Conservation (phyloP, 208 protist genomes). For the Acanthamoeba rhysodes region DNA sequence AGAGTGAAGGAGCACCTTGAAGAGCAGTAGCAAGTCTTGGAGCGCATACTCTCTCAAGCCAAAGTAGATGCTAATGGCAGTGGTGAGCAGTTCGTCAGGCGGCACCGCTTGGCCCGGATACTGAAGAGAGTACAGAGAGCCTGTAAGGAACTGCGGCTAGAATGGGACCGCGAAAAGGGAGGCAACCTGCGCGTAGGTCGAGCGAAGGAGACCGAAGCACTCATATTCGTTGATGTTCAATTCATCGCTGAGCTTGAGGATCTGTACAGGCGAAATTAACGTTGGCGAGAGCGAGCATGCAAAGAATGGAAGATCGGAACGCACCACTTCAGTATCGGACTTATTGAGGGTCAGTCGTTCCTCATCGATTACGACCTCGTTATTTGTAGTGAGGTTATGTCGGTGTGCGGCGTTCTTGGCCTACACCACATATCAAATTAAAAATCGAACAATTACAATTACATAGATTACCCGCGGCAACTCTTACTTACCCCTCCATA, state of each 20-base stretch:
- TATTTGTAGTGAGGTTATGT: constrained; percentile 8
- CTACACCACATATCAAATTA: background rate
- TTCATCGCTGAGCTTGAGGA: constrained; percentile 60
- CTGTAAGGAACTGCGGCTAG: background rate
- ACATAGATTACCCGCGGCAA: background rate
- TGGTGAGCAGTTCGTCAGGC: background rate
- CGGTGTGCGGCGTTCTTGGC: constrained; percentile 13
- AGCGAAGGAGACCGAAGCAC: constrained; percentile 1
- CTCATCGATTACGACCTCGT: background rate
- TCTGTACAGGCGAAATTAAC: background rate
- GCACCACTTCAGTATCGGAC: background rate
- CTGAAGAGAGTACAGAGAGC: background rate
- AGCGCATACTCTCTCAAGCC: background rate
- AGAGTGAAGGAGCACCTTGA: background rate
- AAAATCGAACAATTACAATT: background rate
- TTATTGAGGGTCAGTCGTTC: background rate
- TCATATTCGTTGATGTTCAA: constrained; percentile 32
- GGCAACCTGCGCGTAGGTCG: background rate
- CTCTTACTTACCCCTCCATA: constrained; percentile 4
- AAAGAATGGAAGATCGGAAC: background rate
- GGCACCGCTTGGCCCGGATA: background rate
- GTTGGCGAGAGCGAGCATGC: background rate
- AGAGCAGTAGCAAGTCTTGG: background rate
- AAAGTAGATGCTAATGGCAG: constrained; percentile 15
- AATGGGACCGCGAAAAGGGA: background rate